These are phyloP conservation scores for Penicillium brasilianum DNA, from an alignment of 2,329 filamentous ascomycete species.

Conservation along the genomic window DNA sequence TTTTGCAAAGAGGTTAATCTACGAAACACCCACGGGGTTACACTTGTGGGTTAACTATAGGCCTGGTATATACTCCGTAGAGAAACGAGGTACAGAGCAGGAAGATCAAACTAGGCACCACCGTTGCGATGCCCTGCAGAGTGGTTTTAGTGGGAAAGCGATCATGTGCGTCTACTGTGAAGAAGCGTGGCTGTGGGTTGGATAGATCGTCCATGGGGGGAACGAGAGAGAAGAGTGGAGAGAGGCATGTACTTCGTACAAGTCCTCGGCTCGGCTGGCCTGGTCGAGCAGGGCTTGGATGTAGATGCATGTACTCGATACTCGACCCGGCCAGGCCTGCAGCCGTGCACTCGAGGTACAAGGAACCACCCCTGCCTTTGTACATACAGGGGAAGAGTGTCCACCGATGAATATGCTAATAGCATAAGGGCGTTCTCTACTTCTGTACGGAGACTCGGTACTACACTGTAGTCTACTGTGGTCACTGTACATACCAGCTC, in stretches of 20 bases:
- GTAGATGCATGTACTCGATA: slow-evolving; percentile 6
- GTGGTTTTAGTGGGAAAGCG: neutral
- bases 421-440: too few species aligned
- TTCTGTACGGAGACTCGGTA: too few species aligned
- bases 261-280: neutral
- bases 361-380: slow-evolving; percentile 1
- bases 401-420: neutral
- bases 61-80: neutral
- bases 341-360: neutral
- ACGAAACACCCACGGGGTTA: neutral
- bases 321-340: neutral
- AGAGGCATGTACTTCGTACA: neutral
- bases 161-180: slow-evolving; percentile 6
- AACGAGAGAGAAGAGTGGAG: neutral
- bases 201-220: slow-evolving; percentile 13
- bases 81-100: neutral
- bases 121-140: neutral
- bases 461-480: too few species aligned
- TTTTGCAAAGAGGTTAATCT: neutral
- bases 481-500: neutral
- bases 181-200: slow-evolving; percentile 17
- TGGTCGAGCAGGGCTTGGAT: neutral
- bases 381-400: neutral
- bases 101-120: neutral
- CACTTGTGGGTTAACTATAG: neutral